Base-by-base conservation (phyloP, 2,329 filamentous ascomycete species). In the Aureobasidium lini region DNA sequence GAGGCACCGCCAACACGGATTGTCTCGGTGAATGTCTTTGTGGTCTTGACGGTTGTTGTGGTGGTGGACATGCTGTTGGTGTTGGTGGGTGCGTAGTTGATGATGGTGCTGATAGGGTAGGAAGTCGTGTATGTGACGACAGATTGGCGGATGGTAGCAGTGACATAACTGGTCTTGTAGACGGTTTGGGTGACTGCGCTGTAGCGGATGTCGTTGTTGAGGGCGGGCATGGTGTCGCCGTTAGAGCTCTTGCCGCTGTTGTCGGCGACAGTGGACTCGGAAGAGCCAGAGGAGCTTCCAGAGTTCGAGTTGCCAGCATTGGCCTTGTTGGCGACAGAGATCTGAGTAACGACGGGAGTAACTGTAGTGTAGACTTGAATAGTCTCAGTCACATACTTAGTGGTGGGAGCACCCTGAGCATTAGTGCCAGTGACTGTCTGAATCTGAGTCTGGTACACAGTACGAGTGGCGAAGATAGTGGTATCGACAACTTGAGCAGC, bases 331-430 rank as follows among this genome's bases (percentile, higher is more conserved):
- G 47, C 15, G 44, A 39, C 31, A 23, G 47, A 29, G 15, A 44
- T 31, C 29, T 42, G 23, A 15, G 57, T 50, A 37, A 40, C 39
- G 15, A 59, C 57, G 10, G 57, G 47, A 6, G 29, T 29, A 40
- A 59, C 47, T 9, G 57, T 53, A 5, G 57, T 59, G 48, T 53
- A 59, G 2, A 50, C 37, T 3, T 31, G 44, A 8, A 59, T 31
- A 29, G 47, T 50, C 32, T 53, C 15, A 1, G 57, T 59, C 16
- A 59, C 57, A 15, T 59, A 59, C 10, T 52, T 48, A 10, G 57
- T 59, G 9, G 47, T 37, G 47, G 16, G 29, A 15, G 36, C 42
- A 29, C 57, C 57, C 29, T 43, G 46, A 31, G 57, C 32, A 28
- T 59, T 32, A 15, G 56, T 59, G 28, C n/a, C 23, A 18, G 56